These are phyloP conservation scores for Chalciporus sp. DNA, from an alignment of 1,284 basidiomycete genomes.

Conservation along the genomic window DNA sequence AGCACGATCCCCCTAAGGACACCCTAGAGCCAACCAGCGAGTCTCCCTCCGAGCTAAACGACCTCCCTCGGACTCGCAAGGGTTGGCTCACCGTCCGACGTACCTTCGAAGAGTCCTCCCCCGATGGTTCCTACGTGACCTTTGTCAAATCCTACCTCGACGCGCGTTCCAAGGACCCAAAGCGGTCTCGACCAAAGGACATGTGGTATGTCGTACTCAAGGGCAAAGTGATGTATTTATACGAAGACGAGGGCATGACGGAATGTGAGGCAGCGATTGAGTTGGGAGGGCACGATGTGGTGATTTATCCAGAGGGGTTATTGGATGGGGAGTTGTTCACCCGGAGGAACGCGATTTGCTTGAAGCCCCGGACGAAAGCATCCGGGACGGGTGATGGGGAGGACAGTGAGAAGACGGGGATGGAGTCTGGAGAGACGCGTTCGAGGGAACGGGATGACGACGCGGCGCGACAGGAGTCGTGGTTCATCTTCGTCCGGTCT, in stretches of 20 bases:
- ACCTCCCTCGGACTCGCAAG: slow-evolving; percentile 67
- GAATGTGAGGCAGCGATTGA: slow-evolving; percentile 88
- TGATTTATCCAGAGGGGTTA: slow-evolving; percentile 72
- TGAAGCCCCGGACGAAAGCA: slow-evolving; percentile 54
- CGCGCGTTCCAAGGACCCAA: slow-evolving; percentile 76
- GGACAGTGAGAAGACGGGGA: slow-evolving; percentile 41
- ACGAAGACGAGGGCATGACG: slow-evolving; percentile 85
- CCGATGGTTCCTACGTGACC: slow-evolving; percentile 68
- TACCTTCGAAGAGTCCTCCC: slow-evolving; percentile 69
- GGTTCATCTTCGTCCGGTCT: slow-evolving; percentile 88
- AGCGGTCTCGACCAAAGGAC: slow-evolving; percentile 79
- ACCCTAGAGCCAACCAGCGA: slow-evolving; percentile 29
- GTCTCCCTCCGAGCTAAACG: slow-evolving; percentile 42
- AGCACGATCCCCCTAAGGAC: slow-evolving; percentile 31
- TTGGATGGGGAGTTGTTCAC: slow-evolving; percentile 87
- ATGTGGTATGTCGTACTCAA: slow-evolving; percentile 89
- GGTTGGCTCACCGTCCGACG: slow-evolving; percentile 86
- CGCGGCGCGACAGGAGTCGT: slow-evolving; percentile 61
- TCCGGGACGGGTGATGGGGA: slow-evolving; percentile 40
- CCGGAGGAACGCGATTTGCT: slow-evolving; percentile 83
- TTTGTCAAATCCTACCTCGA: slow-evolving; percentile 75
- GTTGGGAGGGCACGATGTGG: slow-evolving; percentile 72
- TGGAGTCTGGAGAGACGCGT: slow-evolving; percentile 38
- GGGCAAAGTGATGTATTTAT: slow-evolving; percentile 86
- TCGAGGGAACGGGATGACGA: slow-evolving; percentile 55